Evolutionary conservation across 179 eudicot genomes (phyloP).

Genomic region (Silene noctiflora): DNA sequence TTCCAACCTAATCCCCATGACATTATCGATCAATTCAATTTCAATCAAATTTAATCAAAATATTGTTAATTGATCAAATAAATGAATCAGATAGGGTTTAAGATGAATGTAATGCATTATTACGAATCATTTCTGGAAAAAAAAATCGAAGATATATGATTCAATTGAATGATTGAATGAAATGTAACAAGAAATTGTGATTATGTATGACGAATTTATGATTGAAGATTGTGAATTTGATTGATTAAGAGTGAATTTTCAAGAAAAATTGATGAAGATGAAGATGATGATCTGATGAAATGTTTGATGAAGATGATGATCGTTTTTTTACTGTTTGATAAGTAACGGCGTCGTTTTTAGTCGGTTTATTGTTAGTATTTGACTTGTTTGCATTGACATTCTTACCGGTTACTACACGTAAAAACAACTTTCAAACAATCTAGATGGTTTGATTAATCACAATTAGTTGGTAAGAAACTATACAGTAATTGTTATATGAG

Average conservation of each 20-base stretch:
- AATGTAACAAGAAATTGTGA: not conserved
- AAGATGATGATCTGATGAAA: not conserved
- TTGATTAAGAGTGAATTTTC: too few relatives aligned
- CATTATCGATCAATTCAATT: slow-evolving; percentile 40
- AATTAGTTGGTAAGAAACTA: too few relatives aligned
- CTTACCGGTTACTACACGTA: too few relatives aligned
- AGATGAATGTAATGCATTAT: not conserved
- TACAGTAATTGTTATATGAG: too few relatives aligned
- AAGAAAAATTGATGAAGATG: not conserved
- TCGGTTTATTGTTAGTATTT: too few relatives aligned
- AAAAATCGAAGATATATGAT: too few relatives aligned
- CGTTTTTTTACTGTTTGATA: not conserved
- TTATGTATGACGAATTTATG: too few relatives aligned
- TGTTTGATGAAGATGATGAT: not conserved
- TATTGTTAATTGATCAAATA: not conserved
- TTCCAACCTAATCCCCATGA: slow-evolving; percentile 99
- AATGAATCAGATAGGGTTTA: not conserved
- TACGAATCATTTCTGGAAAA: too few relatives aligned
- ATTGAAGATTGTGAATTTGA: too few relatives aligned
- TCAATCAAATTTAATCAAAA: not conserved
- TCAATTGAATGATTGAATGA: not conserved
- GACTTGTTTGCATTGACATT: too few relatives aligned
- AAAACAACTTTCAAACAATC: too few relatives aligned
- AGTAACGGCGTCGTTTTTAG: not conserved
- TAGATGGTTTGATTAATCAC: too few relatives aligned